Evolutionary conservation across 2,329 filamentous ascomycete species (phyloP), one percentile per base, ranked within the genome.

Genomic region (Stachybotrys chlorohalonatus): DNA sequence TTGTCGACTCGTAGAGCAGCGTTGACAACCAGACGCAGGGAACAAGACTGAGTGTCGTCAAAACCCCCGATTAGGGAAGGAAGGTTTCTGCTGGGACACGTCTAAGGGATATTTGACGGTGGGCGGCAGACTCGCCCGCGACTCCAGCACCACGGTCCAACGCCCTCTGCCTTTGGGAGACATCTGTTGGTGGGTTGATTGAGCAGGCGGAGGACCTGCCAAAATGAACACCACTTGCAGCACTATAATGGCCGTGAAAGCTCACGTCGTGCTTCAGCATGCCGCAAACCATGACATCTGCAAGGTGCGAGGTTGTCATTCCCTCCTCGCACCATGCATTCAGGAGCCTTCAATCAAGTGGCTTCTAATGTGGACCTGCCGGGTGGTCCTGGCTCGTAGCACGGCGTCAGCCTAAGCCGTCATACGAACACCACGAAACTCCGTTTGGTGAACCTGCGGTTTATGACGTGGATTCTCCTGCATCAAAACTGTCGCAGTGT

Each of bases 1-100:
- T 13, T 42, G 36, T 42, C 13, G 36, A 42, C 13, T 42, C 9
- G 13, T 42, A 42, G 49, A 5, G 36, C 36, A 42, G 36, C 36
- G 36, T 49, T 57, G 55, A 55, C 55, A 49, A 45, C 51, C 46
- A 42, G 36, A 42, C 9, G 8, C 36, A 42, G 36, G 36, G 13
- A 13, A 42, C 13, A 13, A 2, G 36, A 42, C 36, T 24, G 24
- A 24, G 24, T 24, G 24, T 24, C 24, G 24, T 24, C 4, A 24
- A 24, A 24, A 24, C 24, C 24, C 24, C 24, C 24, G 24, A 24
- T 4, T 24, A 24, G 4, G 4, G 24, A 24, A 24, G 24, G 4
- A 24, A 24, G 24, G 24, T 24, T 24, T 2, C 4, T 24, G 24
- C 24, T 4, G 24, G 24, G 4, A 24, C 4, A 24, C 24, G 24